Evolutionary conservation across 805 yeast genomes (phyloP).

Genomic region (Kluyveromyces wickerhamii): DNA sequence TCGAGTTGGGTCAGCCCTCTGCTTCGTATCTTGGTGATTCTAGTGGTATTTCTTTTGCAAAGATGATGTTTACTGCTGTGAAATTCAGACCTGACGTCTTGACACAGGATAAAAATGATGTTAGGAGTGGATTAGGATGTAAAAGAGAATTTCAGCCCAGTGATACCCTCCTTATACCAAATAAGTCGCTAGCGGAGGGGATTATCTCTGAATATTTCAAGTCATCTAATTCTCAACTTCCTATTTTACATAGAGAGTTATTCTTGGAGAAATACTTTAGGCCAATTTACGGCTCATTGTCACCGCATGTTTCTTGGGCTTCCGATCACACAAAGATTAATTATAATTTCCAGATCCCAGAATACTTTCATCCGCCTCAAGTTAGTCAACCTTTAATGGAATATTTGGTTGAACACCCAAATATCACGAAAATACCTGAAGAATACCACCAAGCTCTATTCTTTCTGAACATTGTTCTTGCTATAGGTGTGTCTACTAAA

Average conservation of each 20-base stretch:
- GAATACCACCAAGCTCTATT: slow-evolving; percentile 48
- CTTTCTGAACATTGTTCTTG: slow-evolving; percentile 69
- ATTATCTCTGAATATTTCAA: slow-evolving; percentile 61
- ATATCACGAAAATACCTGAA: slow-evolving; percentile 47
- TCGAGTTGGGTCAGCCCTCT: slow-evolving; percentile 12
- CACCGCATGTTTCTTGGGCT: slow-evolving; percentile 46
- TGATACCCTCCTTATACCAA: slow-evolving; percentile 41
- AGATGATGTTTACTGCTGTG: slow-evolving; percentile 69
- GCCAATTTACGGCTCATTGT: slow-evolving; percentile 72
- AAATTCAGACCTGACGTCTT: slow-evolving; percentile 39
- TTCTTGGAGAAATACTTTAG: slow-evolving; percentile 59
- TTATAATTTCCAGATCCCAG: slow-evolving; percentile 28
- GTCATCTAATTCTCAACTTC: slow-evolving; percentile 76
- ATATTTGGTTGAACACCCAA: slow-evolving; percentile 13
- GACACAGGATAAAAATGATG: slow-evolving; percentile 9
- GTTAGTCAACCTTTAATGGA: background rate
- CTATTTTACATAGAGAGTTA: slow-evolving; percentile 74
- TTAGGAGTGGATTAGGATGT: slow-evolving; percentile 13
- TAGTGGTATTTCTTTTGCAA: slow-evolving; percentile 66
- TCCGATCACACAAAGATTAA: slow-evolving; percentile 44
- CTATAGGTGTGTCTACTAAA: slow-evolving; percentile 69
- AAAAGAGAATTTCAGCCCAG: slow-evolving; percentile 16
- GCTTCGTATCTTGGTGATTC: slow-evolving; percentile 41
- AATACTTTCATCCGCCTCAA: slow-evolving; percentile 6
- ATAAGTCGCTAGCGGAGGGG: slow-evolving; percentile 61